A percentile compares a stretch with the other conserved stretches of the same genome.
Evolutionary conservation across 805 yeast genomes (phyloP).

Genomic region (Lachancea sp.): DNA sequence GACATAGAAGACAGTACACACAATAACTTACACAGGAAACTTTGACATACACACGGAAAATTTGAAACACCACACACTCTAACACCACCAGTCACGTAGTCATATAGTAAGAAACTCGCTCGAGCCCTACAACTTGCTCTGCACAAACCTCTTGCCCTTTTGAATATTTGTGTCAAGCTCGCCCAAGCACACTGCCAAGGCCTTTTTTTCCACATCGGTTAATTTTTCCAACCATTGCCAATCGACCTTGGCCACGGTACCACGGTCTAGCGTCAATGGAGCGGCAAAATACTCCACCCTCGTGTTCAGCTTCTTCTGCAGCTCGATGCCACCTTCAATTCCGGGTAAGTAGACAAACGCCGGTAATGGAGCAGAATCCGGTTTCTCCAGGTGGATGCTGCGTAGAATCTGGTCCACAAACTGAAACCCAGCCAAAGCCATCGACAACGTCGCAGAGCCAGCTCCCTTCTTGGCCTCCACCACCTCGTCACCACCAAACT

Average conservation of each 20-base stretch:
- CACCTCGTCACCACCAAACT: constrained; percentile 85
- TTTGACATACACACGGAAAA: too few species aligned
- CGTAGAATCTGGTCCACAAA: constrained; percentile 62
- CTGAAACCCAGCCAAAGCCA: constrained; percentile 82
- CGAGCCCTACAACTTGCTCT: constrained; percentile 7
- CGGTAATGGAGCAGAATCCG: constrained; percentile 37
- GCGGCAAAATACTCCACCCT: constrained; percentile 47
- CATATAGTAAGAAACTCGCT: too few species aligned
- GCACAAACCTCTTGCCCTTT: constrained; percentile 50
- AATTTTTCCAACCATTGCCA: constrained; percentile 42
- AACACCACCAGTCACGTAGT: too few species aligned
- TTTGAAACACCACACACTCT: too few species aligned
- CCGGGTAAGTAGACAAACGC: constrained; percentile 52
- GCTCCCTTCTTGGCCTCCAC: constrained; percentile 81
- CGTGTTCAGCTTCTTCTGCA: constrained; percentile 36
- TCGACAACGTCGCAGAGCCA: constrained; percentile 78
- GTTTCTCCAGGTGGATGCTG: constrained; percentile 19
- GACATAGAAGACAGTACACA: too few species aligned
- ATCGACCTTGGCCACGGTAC: constrained; percentile 50
- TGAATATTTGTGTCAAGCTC: constrained; percentile 50
- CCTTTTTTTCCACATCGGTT: constrained; percentile 43
- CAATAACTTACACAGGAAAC: too few species aligned
- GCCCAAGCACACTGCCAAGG: constrained; percentile 46
- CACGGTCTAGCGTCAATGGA: constrained; percentile 49
- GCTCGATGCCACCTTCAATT: constrained; percentile 41